phyloP scores from a whole-genome alignment of 2,329 filamentous ascomycete species.

The Chaetomiaceae sp. region DNA sequence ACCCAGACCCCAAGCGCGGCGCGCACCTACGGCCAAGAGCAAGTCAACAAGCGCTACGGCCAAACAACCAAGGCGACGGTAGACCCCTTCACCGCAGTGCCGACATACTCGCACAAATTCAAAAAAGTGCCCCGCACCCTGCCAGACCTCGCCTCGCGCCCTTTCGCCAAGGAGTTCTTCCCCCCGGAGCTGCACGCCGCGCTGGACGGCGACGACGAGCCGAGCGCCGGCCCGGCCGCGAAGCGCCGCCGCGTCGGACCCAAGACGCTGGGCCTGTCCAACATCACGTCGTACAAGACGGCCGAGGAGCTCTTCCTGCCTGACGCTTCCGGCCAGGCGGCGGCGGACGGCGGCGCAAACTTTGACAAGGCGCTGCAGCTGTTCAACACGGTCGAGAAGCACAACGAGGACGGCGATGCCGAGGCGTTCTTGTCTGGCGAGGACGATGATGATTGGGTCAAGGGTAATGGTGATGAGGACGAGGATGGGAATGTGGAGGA shows the following conservation, averaged over 20 bases:
- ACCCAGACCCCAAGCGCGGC: conserved; percentile 22
- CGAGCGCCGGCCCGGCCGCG: conserved; percentile 26
- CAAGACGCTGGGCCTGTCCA: conserved; percentile 44
- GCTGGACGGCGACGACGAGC: conserved; percentile 44
- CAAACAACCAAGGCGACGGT: conserved; percentile 50
- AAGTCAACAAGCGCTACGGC: conserved; percentile 53
- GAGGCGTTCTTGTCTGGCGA: conserved; percentile 42
- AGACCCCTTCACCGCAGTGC: conserved; percentile 55
- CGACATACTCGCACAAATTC: conserved; percentile 55
- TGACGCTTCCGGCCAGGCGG: conserved; percentile 19
- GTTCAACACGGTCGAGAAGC: conserved; percentile 40
- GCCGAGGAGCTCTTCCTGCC: conserved; percentile 48
- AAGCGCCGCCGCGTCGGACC: conserved; percentile 32
- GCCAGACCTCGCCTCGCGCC: conserved; percentile 48
- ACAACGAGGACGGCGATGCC: conserved; percentile 32
- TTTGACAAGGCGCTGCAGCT: conserved; percentile 39
- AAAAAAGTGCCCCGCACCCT: conserved; percentile 46
- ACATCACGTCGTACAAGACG: conserved; percentile 43
- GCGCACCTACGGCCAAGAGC: conserved; percentile 50
- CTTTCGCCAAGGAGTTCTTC: conserved; percentile 49
- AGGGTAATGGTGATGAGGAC: conserved; percentile 41
- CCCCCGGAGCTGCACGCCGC: conserved; percentile 52
- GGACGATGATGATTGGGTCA: conserved; percentile 45
- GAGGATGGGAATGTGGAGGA: conserved; percentile 42
- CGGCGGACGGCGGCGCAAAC: conserved; percentile 29